phyloP scores from a whole-genome alignment of 202 grass and related monocot genomes.

The Saccharum hybrid region DNA sequence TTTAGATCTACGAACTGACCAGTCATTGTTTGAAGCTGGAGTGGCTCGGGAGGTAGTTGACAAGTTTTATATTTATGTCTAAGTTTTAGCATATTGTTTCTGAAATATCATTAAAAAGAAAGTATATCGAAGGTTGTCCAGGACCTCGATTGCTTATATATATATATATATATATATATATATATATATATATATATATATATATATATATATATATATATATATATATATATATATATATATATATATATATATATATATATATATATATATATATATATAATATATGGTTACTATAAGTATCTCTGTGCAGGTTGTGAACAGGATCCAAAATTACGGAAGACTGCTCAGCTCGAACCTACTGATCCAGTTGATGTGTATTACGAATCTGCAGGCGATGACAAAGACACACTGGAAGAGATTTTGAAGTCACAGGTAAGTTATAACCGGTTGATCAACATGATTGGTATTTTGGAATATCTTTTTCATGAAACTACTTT shows the following conservation, averaged over 20 bases:
- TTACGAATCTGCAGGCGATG: slow-evolving; percentile 53
- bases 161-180: neutral
- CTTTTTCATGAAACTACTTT: slow-evolving; percentile 2
- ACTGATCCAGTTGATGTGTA: slow-evolving; percentile 90
- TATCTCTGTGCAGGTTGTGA: slow-evolving; percentile 74
- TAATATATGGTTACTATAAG: neutral
- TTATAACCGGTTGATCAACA: neutral
- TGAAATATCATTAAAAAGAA: neutral
- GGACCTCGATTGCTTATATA: neutral
- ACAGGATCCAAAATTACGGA: slow-evolving; percentile 89
- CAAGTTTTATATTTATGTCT: slow-evolving; percentile 26
- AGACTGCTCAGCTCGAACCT: slow-evolving; percentile 80
- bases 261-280: no score
- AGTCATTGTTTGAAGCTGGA: slow-evolving; percentile 92
- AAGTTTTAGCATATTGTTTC: slow-evolving; percentile 13
- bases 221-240: no score
- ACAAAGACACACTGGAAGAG: slow-evolving; percentile 57
- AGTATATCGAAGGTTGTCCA: neutral
- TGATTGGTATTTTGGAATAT: slow-evolving; percentile 27
- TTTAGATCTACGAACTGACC: slow-evolving; percentile 83
- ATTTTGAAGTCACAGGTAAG: slow-evolving; percentile 80
- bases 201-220: no score
- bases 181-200: no score
- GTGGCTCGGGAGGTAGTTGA: slow-evolving; percentile 85
- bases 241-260: neutral